Evolutionary conservation across 139 green algal species (phyloP), one percentile per base, ranked within the genome.

Genomic region (Micractinium conductrix): DNA sequence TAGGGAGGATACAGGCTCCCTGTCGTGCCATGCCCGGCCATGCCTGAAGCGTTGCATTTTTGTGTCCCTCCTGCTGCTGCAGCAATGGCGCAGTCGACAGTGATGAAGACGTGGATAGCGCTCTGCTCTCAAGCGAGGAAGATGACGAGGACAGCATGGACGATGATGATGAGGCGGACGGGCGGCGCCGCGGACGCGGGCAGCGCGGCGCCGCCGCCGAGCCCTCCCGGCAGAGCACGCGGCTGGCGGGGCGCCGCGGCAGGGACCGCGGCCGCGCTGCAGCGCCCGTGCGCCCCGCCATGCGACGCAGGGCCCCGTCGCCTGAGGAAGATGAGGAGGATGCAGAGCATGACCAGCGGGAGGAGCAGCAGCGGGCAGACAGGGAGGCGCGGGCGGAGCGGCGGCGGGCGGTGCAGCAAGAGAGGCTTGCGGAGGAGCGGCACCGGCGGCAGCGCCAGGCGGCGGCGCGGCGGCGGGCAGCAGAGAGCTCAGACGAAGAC

Each of bases 311-410:
- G n/a, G n/a, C n/a, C n/a, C n/a, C n/a, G n/a, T n/a, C n/a, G n/a
- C n/a, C n/a, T n/a, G n/a, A n/a, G n/a, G n/a, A n/a, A n/a, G n/a
- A n/a, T n/a, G n/a, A n/a, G n/a, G 45, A 73, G 33, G 85, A 80
- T 21, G 78, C 71, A 70, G 53, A 78, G 65, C 43, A 86, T 30
- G 85, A 79, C 30, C 24, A 86, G 65, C 28, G 40, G 22, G 53
- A 70, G 62, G 42, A 80, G 69, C 33, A 44, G 72, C 83, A 86
- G 78, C 48, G 37, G 14, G 72, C 21, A 28, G 74, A 79, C 22
- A 60, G 74, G 1, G 83, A 89, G 72, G 83, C 78, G 17, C 71
- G 74, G 22, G 76, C 73, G 5, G 71, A 30, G 17, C 81, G 81
- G 40, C 81, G 71, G 17, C 68, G 40, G 9, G 81, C 42, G 58